Conservation (phyloP, 495 filamentous ascomycete genomes). For the Aspergillus campestris region DNA sequence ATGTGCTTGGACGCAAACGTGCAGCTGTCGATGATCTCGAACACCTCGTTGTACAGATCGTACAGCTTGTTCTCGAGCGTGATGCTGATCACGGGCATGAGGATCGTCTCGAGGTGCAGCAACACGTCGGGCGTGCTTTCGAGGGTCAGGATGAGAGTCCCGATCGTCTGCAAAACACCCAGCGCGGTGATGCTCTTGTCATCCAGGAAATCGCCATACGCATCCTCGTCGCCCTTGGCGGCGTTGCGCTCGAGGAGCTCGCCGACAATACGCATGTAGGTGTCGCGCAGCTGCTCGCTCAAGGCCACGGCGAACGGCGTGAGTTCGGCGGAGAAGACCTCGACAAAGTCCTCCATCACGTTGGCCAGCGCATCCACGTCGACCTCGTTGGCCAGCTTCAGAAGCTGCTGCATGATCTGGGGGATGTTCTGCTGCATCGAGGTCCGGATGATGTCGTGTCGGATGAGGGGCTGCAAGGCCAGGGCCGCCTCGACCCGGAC, state of each 20-base stretch:
- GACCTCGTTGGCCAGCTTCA: slow-evolving; percentile 93
- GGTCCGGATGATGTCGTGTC: slow-evolving; percentile 85
- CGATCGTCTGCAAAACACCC: slow-evolving; percentile 94
- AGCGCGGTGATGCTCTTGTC: slow-evolving; percentile 98
- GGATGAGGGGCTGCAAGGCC: slow-evolving; percentile 87
- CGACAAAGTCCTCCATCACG: slow-evolving; percentile 99
- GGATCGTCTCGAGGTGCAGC: slow-evolving; percentile 82
- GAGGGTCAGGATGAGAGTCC: slow-evolving; percentile 89
- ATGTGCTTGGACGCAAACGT: slow-evolving; percentile 97
- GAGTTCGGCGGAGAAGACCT: slow-evolving; percentile 91
- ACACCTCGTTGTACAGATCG: slow-evolving; percentile 94
- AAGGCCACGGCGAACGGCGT: slow-evolving; percentile 97
- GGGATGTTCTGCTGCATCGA: slow-evolving; percentile 97
- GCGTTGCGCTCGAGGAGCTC: slow-evolving; percentile 80
- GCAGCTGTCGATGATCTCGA: slow-evolving; percentile 98
- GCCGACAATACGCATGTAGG: slow-evolving; percentile 86
- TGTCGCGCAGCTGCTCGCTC: slow-evolving; percentile 92
- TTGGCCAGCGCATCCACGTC: slow-evolving; percentile 93
- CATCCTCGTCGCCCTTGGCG: slow-evolving; percentile 65
- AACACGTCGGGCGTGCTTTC: slow-evolving; percentile 96
- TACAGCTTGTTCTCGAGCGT: slow-evolving; percentile 97
- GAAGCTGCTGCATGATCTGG: slow-evolving; percentile 98
- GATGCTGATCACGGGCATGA: slow-evolving; percentile 94
- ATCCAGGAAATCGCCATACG: slow-evolving; percentile 83
- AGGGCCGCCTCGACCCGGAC: slow-evolving; percentile 93